Evolutionary conservation across 106 monocot genomes (phyloP), one percentile per base, ranked within the genome.

Genomic region (Allium fistulosum): DNA sequence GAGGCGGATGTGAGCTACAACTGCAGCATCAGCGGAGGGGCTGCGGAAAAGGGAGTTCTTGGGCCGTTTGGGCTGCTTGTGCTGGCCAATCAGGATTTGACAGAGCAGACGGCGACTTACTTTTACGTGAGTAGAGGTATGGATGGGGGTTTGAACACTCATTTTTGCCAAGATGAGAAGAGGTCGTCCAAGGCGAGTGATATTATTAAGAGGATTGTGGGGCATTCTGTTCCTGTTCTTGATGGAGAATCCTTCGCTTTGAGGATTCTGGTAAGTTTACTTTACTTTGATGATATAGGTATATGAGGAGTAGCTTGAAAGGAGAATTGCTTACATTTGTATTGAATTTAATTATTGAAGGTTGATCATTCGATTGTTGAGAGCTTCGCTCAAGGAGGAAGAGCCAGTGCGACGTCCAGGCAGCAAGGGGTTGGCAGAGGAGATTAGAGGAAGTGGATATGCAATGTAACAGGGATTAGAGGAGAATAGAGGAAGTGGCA

Each of bases 181-280:
- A 71, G 80, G 87, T 96, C 95, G 3, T 96, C 95, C 2, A 62
- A 45, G 27, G 95, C 88, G 0, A 81, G 83, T 14, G 95, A 96
- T 46, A 49, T 82, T 11, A 80, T 80, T 7, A 96, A 91, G 83
- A 72, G 72, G 16, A 80, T 91, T 6, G 78, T 84, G 50, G 95
- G 95, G 13, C 81, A 72, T 66, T 49, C 69, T 0, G 91, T 96
- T 16, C 91, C 91, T 4, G 88, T 96, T 8, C 81, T 91, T 10
- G 61, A 83, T 9, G 91, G 88, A 14, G 95, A 96, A 72, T 80
- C 59, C 8, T 59, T 96, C 9, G 17, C 88, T 10, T 26, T 96
- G 17, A 80, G 95, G 63, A 80, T 88, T 48, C 60, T 96, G 81
- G 74, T 74, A 27, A 71, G 75, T 22, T 47, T 15, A 18, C n/a